These are phyloP conservation scores for Sarcomyxa edulis DNA, from an alignment of 768 basidiomycete species.

Conservation along the genomic window DNA sequence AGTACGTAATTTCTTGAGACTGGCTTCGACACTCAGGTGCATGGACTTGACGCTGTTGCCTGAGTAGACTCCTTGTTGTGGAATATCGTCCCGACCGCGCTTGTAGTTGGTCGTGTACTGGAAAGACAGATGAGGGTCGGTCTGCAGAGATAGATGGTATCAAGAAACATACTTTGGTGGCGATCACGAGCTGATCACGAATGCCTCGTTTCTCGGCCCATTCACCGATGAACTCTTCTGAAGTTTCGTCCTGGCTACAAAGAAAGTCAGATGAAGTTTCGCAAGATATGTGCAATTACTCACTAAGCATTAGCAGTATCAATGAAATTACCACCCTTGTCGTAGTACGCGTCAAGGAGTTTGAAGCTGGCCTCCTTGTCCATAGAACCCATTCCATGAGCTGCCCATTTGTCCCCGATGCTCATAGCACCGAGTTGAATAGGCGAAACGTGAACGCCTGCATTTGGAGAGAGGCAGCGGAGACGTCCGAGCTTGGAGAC, in stretches of 20 bases:
- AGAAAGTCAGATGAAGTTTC: no score
- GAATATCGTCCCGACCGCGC: constrained; percentile 13
- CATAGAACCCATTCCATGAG: constrained; percentile 23
- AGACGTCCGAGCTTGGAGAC: constrained; percentile 29
- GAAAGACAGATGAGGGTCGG: not conserved
- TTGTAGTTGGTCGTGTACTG: constrained; percentile 30
- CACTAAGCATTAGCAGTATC: constrained; percentile 36
- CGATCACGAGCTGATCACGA: constrained; percentile 35
- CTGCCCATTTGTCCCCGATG: constrained; percentile 39
- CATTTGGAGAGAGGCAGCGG: constrained; percentile 31
- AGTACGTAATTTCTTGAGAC: constrained; percentile 41
- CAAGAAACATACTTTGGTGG: constrained; percentile 19
- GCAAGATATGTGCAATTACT: constrained; percentile 6
- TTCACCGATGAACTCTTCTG: constrained; percentile 36
- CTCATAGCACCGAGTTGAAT: constrained; percentile 43
- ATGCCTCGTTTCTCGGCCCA: constrained; percentile 33
- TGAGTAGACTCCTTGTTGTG: constrained; percentile 31
- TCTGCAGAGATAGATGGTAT: no score
- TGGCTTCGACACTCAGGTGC: constrained; percentile 33
- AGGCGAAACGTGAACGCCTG: constrained; percentile 44
- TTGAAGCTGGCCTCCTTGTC: constrained; percentile 31
- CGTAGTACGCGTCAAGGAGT: constrained; percentile 33
- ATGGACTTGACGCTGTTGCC: constrained; percentile 47
- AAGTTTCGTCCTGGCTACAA: constrained; percentile 31
- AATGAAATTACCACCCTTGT: constrained; percentile 37